Conservation (phyloP, 2,329 filamentous ascomycete genomes). For the Fusarium penzigii region DNA sequence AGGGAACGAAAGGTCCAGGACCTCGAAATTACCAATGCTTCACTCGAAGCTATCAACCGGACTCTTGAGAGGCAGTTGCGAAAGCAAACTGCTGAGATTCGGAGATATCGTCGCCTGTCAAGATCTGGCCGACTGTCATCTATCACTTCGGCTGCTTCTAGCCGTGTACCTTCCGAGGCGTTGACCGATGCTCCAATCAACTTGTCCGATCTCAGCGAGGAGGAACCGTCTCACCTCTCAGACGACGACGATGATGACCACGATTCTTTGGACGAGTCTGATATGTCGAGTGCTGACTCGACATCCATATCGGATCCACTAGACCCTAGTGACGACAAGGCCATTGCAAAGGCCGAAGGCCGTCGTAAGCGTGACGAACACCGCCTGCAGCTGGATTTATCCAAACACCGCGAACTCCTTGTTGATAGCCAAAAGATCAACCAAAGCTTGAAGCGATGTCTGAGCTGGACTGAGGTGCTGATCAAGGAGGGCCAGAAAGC, state of each 20-base stretch:
- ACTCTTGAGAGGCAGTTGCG: constrained; percentile 88
- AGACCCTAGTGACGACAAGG: constrained; percentile 40
- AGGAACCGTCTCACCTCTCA: constrained; percentile 38
- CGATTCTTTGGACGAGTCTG: constrained; percentile 55
- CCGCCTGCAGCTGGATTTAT: constrained; percentile 79
- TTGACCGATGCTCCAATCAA: constrained; percentile 44
- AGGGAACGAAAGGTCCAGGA: constrained; percentile 94
- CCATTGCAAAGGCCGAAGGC: constrained; percentile 26
- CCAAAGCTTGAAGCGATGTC: constrained; percentile 85
- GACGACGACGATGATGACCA: constrained; percentile 48
- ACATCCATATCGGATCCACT: constrained; percentile 32
- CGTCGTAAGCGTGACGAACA: constrained; percentile 77
- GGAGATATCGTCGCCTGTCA: constrained; percentile 82
- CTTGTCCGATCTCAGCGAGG: constrained; percentile 51
- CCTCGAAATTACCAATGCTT: constrained; percentile 94
- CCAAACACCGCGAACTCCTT: constrained; percentile 85
- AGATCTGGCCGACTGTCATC: constrained; percentile 72
- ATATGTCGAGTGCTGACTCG: constrained; percentile 45
- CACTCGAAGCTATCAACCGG: constrained; percentile 90
- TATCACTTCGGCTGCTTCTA: constrained; percentile 50
- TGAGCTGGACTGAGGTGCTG: constrained; percentile 86
- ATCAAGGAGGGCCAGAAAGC: constrained; percentile 89
- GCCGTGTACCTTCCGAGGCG: constrained; percentile 45
- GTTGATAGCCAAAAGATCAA: constrained; percentile 94
- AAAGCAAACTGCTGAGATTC: constrained; percentile 85